Evolutionary conservation across 768 basidiomycete species (phyloP), one percentile per base, ranked within the genome.

Genomic region (Phylloporus rhodoxanthus): DNA sequence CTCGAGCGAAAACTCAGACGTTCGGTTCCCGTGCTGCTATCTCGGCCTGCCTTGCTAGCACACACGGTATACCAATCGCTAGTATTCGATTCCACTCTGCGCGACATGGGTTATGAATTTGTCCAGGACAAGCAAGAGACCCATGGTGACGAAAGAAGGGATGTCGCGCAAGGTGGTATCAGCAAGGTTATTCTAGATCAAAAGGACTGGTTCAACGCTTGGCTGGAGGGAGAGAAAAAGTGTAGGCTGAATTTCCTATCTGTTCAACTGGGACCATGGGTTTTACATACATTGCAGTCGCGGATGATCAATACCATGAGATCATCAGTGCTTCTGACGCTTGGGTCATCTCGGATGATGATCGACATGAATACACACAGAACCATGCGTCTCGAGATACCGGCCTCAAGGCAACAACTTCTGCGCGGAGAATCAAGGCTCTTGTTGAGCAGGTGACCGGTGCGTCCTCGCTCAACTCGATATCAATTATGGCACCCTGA

Each of bases 31-130:
- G 64, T 76, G 17, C 68, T 98, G 10, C 70, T 98, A 5, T 69
- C 80, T 2, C 82, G 85, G 56, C 89, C 96, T 0, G 81, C 92
- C 0, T 69, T 98, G 19, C 74, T 99, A 7, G 96, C 96, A 2
- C 95, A 99, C 61, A 97, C 93, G 1, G 86, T 98, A 42, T 95
- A 95, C 64, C 91, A 98, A 65, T 81, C 93, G 0, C 72, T 98
- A 4, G 67, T 83, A 0, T 99, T 98, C 56, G 96, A 99, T 67
- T 80, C 84, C 23, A 75, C 82, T 19, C 61, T 97, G 32, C 69
- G 73, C 15, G 87, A 87, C 55, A 80, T 83, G 63, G 89, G 86
- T 0, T 96, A 91, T 61, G 70, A 68, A 25, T 67, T 87, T 11
- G 64, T 64, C 15, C 59, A 54, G 8, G 57, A 52, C 62, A 68